Evolutionary conservation across 768 basidiomycete genomes (phyloP).

Genomic region (Phylloporus sp.): DNA sequence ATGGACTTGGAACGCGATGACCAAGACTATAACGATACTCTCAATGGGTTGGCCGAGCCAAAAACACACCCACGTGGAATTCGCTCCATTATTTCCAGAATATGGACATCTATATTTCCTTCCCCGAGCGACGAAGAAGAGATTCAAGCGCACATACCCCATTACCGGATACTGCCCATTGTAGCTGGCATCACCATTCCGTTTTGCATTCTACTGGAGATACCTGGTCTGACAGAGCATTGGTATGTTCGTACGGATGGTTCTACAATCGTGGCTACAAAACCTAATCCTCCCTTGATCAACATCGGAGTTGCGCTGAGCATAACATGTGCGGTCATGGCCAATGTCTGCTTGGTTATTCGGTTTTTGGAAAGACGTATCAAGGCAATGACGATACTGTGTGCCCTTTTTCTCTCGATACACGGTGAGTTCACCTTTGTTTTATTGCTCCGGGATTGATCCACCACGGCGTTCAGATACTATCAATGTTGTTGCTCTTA

Average conservation of each 20-base stretch:
- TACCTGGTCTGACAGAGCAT: slow-evolving; percentile 72
- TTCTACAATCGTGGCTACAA: slow-evolving; percentile 40
- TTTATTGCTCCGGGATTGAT: background rate
- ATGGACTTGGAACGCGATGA: slow-evolving; percentile 9
- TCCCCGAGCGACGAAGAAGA: slow-evolving; percentile 22
- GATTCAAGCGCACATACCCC: slow-evolving; percentile 41
- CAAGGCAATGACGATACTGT: slow-evolving; percentile 56
- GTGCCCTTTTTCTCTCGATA: slow-evolving; percentile 59
- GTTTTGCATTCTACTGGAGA: slow-evolving; percentile 77
- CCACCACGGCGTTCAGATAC: slow-evolving; percentile 43
- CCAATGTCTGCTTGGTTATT: slow-evolving; percentile 62
- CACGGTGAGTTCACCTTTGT: slow-evolving; percentile 52
- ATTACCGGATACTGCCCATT: slow-evolving; percentile 62
- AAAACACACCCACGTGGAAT: background rate
- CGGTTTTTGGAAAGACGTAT: slow-evolving; percentile 72
- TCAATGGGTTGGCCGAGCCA: background rate
- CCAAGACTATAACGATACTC: slow-evolving; percentile 4
- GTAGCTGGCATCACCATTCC: slow-evolving; percentile 66
- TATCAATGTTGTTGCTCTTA: slow-evolving; percentile 61
- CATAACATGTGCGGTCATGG: slow-evolving; percentile 61
- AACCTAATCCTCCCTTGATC: slow-evolving; percentile 54
- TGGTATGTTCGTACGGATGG: slow-evolving; percentile 63
- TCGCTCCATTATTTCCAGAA: slow-evolving; percentile 3
- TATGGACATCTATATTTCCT: slow-evolving; percentile 13
- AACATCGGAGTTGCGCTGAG: slow-evolving; percentile 62